phyloP scores from a whole-genome alignment of 495 filamentous ascomycete species.

The Neurospora sp. region DNA sequence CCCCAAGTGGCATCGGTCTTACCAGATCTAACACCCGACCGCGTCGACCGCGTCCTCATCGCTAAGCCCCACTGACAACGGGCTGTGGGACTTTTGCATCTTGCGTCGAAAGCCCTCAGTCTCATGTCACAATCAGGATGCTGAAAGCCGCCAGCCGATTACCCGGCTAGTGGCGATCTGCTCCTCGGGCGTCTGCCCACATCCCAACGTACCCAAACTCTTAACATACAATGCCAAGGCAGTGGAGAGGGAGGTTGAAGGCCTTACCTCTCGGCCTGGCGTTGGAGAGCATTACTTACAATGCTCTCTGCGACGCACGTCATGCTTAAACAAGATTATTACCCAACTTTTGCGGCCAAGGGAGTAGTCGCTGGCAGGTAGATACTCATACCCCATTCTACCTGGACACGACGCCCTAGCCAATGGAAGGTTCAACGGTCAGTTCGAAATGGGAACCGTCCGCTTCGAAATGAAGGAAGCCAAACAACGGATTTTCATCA shows the following conservation, averaged over 20 bases:
- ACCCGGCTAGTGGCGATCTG: too few relatives aligned
- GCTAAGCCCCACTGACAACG: too few relatives aligned
- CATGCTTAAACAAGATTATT: neutral
- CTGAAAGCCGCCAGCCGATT: too few relatives aligned
- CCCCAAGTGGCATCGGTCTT: neutral
- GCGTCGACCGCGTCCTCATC: too few relatives aligned
- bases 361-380: neutral
- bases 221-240: neutral
- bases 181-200: too few relatives aligned
- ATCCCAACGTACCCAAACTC: too few relatives aligned
- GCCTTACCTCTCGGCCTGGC: neutral
- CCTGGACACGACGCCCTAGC: neutral
- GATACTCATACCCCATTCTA: neutral
- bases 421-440: neutral
- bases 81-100: too few relatives aligned
- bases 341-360: neutral
- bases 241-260: neutral
- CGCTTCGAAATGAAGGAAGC: neutral
- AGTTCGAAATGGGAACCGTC: neutral
- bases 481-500: neutral
- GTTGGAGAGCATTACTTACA: neutral
- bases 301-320: neutral
- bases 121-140: too few relatives aligned
- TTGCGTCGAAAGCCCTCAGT: too few relatives aligned
- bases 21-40: neutral